Percentiles rank a stretch among this genome's conserved stretches.
Evolutionary conservation across 139 green algal species (phyloP).

Genomic region (Closterium sp.): DNA sequence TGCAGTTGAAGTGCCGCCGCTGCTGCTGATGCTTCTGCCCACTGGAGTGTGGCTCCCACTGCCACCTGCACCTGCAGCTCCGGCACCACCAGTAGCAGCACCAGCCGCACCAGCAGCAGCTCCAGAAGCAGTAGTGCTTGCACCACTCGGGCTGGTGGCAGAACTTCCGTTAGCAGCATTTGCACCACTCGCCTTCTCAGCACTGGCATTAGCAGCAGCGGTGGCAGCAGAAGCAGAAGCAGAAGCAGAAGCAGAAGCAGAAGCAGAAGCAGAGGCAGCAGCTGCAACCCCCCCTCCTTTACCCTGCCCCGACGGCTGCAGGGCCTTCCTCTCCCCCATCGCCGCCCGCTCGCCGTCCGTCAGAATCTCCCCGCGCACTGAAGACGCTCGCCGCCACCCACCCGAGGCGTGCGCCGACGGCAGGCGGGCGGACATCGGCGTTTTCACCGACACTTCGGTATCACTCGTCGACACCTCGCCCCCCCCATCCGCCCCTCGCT

Average conservation of each 20-base stretch:
- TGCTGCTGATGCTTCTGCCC: neutral
- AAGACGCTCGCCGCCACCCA: neutral
- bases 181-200: neutral
- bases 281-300: neutral
- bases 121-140: neutral
- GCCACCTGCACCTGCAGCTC: neutral
- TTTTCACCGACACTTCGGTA: neutral
- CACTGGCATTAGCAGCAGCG: neutral
- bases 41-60: neutral
- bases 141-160: neutral
- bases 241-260: neutral
- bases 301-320: neutral
- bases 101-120: neutral
- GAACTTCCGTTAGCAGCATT: neutral
- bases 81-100: no score
- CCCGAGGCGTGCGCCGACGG: neutral
- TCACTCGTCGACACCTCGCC: neutral
- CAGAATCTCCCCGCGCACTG: neutral
- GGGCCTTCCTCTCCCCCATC: neutral
- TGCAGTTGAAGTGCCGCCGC: neutral
- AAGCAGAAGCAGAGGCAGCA: neutral
- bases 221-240: no score
- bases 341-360: neutral
- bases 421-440: neutral
- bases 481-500: neutral